Percentiles rank a stretch among this genome's conserved stretches.
phyloP scores from a whole-genome alignment of 805 yeast species.

The Candida manassasensis region DNA sequence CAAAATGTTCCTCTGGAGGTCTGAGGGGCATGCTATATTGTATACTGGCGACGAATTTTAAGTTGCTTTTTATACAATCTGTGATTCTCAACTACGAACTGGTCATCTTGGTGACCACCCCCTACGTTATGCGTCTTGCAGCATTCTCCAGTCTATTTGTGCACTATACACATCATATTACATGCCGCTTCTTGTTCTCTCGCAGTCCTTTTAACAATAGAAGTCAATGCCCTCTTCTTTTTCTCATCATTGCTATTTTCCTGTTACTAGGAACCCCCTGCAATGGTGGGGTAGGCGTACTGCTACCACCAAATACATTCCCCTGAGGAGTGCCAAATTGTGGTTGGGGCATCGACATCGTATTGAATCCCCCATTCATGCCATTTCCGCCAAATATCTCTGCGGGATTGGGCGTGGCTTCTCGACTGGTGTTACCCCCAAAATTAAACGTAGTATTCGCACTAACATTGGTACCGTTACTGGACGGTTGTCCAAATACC shows the following conservation, averaged over 20 bases:
- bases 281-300: slow-evolving; percentile 18
- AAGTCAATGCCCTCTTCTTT: slow-evolving; percentile 22
- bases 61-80: too few species aligned
- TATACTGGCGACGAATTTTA: too few species aligned
- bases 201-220: neutral
- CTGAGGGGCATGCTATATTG: too few species aligned
- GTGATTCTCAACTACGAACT: too few species aligned
- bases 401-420: slow-evolving; percentile 28
- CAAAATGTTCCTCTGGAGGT: too few species aligned
- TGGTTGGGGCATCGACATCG: slow-evolving; percentile 4
- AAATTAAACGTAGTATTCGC: slow-evolving; percentile 11
- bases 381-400: slow-evolving; percentile 20
- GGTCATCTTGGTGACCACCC: too few species aligned
- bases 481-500: slow-evolving; percentile 6
- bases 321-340: slow-evolving; percentile 7
- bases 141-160: too few species aligned
- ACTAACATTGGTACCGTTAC: neutral
- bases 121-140: too few species aligned
- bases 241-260: slow-evolving; percentile 32
- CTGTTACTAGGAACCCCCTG: slow-evolving; percentile 13
- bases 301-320: slow-evolving; percentile 2
- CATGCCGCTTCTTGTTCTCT: neutral
- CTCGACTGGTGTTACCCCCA: slow-evolving; percentile 15
- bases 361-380: slow-evolving; percentile 1
- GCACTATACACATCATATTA: too few species aligned